Conservation (phyloP, 2,329 filamentous ascomycete genomes). For the Mycogone perniciosa region DNA sequence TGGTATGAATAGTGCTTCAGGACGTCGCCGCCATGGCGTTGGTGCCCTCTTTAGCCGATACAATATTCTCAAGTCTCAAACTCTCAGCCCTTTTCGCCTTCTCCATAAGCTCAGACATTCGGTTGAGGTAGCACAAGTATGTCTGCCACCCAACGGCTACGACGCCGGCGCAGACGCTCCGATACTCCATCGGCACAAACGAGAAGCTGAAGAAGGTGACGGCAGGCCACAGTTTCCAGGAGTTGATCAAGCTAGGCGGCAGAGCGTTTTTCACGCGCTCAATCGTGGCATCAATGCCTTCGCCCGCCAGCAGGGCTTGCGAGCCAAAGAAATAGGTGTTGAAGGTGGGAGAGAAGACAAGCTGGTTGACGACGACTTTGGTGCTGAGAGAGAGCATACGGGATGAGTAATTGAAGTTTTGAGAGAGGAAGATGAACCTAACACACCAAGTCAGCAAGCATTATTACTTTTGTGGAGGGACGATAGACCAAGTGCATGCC, state of each 20-base stretch:
- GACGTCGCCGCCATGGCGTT: neutral
- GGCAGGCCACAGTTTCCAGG: constrained; percentile 80
- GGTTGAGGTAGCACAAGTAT: constrained; percentile 76
- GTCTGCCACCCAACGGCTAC: constrained; percentile 90
- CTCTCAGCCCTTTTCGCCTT: neutral
- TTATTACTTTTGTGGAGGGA: neutral
- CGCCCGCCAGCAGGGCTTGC: constrained; percentile 69
- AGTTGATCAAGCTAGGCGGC: constrained; percentile 69
- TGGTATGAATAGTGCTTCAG: neutral
- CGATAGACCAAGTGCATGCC: constrained; percentile 45
- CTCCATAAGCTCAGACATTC: constrained; percentile 51
- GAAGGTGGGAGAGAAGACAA: constrained; percentile 74
- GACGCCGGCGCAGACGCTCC: constrained; percentile 71
- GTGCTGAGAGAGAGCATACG: constrained; percentile 62
- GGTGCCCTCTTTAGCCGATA: neutral
- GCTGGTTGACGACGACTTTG: constrained; percentile 77
- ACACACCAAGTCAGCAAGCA: neutral
- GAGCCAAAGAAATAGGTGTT: constrained; percentile 78
- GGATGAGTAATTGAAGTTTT: constrained; percentile 77
- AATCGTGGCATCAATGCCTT: constrained; percentile 55
- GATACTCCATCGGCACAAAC: constrained; percentile 72
- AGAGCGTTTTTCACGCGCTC: constrained; percentile 70
- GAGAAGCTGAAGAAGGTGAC: constrained; percentile 83
- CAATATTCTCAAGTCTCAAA: neutral
- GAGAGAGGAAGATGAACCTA: constrained; percentile 74